These are phyloP conservation scores for Mycena epipterygia DNA, from an alignment of 768 basidiomycete genomes.

Conservation along the genomic window DNA sequence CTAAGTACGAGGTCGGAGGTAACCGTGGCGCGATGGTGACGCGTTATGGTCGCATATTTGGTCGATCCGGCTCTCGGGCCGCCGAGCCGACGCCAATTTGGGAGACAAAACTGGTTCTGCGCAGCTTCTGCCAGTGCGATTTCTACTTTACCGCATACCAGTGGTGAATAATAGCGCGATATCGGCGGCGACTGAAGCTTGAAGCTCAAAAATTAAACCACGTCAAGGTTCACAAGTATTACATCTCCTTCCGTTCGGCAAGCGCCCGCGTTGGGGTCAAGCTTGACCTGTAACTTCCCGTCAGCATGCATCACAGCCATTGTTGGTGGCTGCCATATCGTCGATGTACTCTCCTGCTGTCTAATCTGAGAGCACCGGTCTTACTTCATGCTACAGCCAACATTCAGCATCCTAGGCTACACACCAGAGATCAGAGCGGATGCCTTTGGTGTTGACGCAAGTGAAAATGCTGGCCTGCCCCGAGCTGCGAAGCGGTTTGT, in stretches of 20 bases:
- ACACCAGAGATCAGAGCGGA: no score
- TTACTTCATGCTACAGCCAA: conserved; percentile 18
- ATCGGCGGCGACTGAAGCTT: no score
- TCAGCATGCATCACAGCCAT: conserved; percentile 22
- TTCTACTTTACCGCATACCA: no score
- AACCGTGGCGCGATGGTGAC: no score
- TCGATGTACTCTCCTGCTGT: conserved; percentile 21
- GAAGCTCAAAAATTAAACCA: no score
- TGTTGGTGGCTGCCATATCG: conserved; percentile 29
- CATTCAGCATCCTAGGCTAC: not conserved
- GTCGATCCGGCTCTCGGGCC: not conserved
- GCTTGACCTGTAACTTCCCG: conserved; percentile 27
- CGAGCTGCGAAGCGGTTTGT: conserved; percentile 19
- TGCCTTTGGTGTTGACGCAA: conserved; percentile 17
- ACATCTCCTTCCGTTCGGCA: conserved; percentile 2
- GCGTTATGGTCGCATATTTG: not conserved
- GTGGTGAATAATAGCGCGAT: no score
- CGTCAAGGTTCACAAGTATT: no score
- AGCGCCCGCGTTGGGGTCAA: conserved; percentile 28
- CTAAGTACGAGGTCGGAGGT: no score
- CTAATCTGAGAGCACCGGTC: conserved; percentile 29
- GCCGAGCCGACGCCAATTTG: no score
- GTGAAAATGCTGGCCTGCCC: conserved; percentile 25
- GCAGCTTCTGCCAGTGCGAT: no score
- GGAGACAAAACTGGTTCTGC: no score